A percentile compares a stretch with the other conserved stretches of the same genome.
These are phyloP conservation scores for Coniochaeta sp. DNA, from an alignment of 2,329 filamentous ascomycete species.

Conservation along the genomic window DNA sequence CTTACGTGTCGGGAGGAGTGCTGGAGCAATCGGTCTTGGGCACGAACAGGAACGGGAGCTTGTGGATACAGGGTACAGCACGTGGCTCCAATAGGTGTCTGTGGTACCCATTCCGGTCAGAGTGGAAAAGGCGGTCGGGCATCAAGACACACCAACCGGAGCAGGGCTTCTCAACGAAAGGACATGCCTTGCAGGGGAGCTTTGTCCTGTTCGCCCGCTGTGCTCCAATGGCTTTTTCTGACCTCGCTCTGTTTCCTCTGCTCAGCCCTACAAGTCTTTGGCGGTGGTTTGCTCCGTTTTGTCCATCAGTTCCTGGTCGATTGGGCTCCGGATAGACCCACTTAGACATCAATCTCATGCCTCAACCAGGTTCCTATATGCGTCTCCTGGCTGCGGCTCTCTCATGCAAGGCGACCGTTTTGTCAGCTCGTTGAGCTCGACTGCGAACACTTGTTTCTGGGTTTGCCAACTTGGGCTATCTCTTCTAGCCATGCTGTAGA, in stretches of 20 bases:
- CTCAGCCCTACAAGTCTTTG: too few relatives aligned
- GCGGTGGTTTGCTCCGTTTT: too few relatives aligned
- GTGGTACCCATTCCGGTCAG: slow-evolving; percentile 10
- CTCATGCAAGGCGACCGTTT: background rate
- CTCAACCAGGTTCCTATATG: background rate
- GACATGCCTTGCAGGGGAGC: background rate
- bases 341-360: too few relatives aligned
- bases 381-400: background rate
- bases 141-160: background rate
- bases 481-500: too few relatives aligned
- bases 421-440: background rate
- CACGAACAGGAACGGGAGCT: slow-evolving; percentile 16
- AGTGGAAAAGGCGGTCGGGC: background rate
- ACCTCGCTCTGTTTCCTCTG: too few relatives aligned
- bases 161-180: background rate
- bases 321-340: background rate
- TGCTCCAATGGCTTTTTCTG: background rate
- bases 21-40: background rate
- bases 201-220: background rate
- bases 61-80: slow-evolving; percentile 17
- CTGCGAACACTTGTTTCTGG: too few relatives aligned
- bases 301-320: background rate
- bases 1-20: slow-evolving; percentile 7
- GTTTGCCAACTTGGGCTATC: too few relatives aligned
- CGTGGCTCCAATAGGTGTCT: slow-evolving; percentile 29